Percentiles rank a stretch among this genome's conserved stretches.
Evolutionary conservation across 129 eudicot genomes (phyloP).

Genomic region (Pittosporum tobira): DNA sequence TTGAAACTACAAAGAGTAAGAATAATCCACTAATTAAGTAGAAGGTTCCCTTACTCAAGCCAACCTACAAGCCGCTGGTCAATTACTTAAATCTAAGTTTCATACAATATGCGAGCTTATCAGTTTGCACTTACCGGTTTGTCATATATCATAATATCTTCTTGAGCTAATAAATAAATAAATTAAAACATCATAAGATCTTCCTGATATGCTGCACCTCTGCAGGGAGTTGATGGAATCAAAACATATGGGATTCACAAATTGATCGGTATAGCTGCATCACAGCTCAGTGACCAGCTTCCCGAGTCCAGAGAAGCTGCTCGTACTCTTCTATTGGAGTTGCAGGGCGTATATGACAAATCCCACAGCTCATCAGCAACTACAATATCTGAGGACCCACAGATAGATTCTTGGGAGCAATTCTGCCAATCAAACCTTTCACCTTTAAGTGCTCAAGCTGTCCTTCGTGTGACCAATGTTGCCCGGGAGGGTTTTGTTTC

Average conservation of each 20-base stretch:
- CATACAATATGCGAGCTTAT: too few relatives aligned
- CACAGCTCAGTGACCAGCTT: conserved; percentile 79
- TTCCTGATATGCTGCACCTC: neutral
- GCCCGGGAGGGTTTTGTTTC: conserved; percentile 38
- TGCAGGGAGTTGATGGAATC: conserved; percentile 60
- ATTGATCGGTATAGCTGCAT: conserved; percentile 55
- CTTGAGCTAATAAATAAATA: too few relatives aligned
- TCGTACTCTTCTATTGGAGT: conserved; percentile 56
- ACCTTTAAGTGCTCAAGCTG: conserved; percentile 71
- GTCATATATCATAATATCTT: neutral
- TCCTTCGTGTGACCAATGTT: conserved; percentile 59
- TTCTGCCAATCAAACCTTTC: conserved; percentile 70
- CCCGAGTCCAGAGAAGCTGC: conserved; percentile 91
- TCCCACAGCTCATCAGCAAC: conserved; percentile 25
- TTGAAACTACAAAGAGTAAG: too few relatives aligned
- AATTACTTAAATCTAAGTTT: too few relatives aligned
- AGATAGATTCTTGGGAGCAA: conserved; percentile 48
- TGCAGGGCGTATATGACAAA: conserved; percentile 45
- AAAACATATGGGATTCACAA: conserved; percentile 62
- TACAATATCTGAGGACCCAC: conserved; percentile 28
- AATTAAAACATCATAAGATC: neutral
- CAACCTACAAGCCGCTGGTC: neutral
- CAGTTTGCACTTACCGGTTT: neutral
- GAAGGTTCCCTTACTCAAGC: neutral
- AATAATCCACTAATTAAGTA: too few relatives aligned